Conservation (phyloP, 257 asterid genomes). For the Fraxinus quadrangulata region DNA sequence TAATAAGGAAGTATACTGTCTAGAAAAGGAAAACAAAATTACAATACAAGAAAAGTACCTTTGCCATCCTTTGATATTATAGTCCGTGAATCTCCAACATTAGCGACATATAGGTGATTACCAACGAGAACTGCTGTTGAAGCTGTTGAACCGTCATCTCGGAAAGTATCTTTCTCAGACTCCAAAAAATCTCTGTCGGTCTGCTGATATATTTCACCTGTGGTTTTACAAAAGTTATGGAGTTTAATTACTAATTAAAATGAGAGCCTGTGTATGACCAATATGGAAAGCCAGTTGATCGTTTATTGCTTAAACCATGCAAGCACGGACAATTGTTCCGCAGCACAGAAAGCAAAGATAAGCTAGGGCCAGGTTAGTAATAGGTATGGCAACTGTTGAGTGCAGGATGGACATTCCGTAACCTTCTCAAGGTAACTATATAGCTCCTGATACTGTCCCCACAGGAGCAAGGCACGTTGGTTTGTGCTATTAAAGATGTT, state of each 20-base stretch:
- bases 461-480: not conserved
- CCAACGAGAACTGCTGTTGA: conserved; percentile 85
- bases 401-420: not conserved
- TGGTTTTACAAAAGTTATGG: conserved; percentile 22
- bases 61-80: conserved; percentile 86
- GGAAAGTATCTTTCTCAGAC: conserved; percentile 83
- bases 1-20: not conserved
- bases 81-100: conserved; percentile 99
- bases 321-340: not conserved
- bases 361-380: not conserved
- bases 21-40: not conserved
- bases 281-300: not conserved
- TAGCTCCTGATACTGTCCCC: not conserved
- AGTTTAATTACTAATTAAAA: conserved; percentile 1
- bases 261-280: not conserved
- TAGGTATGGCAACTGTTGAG: not conserved
- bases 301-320: not conserved
- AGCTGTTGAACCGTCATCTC: conserved; percentile 99
- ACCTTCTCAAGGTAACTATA: not conserved
- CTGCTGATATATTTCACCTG: conserved; percentile 87
- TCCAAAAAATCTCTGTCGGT: conserved; percentile 85
- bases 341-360: not conserved
- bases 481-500: not conserved
- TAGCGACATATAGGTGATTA: conserved; percentile 92
- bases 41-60: conserved; percentile 46